Conservation (phyloP, 208 protist species). For the Wallacemonas sp. region DNA sequence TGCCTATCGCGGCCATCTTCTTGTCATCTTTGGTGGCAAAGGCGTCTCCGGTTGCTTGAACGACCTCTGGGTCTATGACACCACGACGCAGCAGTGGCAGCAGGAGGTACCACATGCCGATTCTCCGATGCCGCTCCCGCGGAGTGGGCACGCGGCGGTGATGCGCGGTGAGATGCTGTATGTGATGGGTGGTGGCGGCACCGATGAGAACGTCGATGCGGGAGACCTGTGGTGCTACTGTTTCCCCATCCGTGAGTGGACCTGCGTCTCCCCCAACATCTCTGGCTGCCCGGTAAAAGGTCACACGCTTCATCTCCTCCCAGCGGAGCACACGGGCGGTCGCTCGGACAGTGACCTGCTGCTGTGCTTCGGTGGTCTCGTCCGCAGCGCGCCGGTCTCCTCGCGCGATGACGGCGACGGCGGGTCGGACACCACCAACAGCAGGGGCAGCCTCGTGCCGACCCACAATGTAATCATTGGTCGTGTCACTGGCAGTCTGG, state of each 20-base stretch:
- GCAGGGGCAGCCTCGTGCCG: background rate
- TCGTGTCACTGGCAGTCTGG: conserved; percentile 1
- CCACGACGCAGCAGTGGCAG: conserved; percentile 11
- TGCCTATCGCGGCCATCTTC: conserved; percentile 30
- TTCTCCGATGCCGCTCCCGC: conserved; percentile 13
- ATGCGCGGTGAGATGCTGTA: conserved; percentile 34
- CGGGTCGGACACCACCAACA: conserved; percentile 9
- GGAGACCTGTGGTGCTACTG: conserved; percentile 40
- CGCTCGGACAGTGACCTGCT: conserved; percentile 34
- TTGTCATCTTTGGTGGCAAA: conserved; percentile 63
- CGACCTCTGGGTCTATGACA: conserved; percentile 42
- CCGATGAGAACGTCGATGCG: conserved; percentile 18
- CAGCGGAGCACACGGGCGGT: conserved; percentile 23
- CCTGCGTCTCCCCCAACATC: conserved; percentile 19
- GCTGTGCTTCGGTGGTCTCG: conserved; percentile 44
- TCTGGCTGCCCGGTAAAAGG: conserved; percentile 33
- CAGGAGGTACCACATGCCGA: background rate
- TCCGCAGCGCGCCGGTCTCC: conserved; percentile 22
- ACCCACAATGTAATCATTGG: conserved; percentile 23
- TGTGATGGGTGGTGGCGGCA: conserved; percentile 39
- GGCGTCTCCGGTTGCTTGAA: conserved; percentile 30
- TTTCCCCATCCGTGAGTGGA: conserved; percentile 11
- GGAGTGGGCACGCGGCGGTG: conserved; percentile 42
- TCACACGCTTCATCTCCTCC: conserved; percentile 45
- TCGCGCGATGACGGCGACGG: conserved; percentile 9